Percentiles rank a stretch among this genome's conserved stretches.
Evolutionary conservation across 306 rosid genomes (phyloP).

Genomic region (Cyclanthera cordifolia): DNA sequence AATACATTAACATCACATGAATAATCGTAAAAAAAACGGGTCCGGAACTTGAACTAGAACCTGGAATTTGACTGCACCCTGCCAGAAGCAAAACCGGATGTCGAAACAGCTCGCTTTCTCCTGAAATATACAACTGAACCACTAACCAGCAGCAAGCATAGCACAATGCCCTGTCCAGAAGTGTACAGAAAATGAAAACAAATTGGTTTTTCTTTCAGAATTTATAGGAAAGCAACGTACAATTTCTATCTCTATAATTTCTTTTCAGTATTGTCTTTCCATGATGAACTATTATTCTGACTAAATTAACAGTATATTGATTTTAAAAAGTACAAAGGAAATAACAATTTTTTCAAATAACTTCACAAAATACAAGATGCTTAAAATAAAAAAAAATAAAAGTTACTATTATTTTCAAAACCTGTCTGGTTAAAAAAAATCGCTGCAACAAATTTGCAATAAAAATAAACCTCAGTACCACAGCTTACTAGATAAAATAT

Average conservation of each 20-base stretch:
- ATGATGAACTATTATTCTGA: background rate
- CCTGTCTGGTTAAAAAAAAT: background rate
- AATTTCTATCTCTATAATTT: too few species aligned
- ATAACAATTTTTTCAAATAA: background rate
- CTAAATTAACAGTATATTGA: background rate
- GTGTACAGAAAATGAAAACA: background rate
- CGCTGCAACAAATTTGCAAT: background rate
- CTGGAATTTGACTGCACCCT: slow-evolving; percentile 54
- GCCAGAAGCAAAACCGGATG: slow-evolving; percentile 36
- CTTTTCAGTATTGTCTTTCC: background rate
- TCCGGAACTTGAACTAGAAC: slow-evolving; percentile 27
- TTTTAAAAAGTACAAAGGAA: background rate
- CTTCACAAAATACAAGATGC: background rate
- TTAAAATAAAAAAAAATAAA: too few species aligned
- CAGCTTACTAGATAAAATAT: background rate
- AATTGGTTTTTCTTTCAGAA: background rate
- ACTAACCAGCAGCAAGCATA: slow-evolving; percentile 42
- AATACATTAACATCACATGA: background rate
- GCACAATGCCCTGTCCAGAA: slow-evolving; percentile 43
- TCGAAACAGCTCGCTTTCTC: slow-evolving; percentile 36
- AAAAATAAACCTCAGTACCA: too few species aligned
- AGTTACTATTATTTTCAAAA: background rate
- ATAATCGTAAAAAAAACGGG: background rate
- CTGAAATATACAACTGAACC: slow-evolving; percentile 49
- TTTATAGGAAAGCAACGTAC: background rate